Evolutionary conservation across 495 filamentous ascomycete genomes (phyloP), one percentile per base, ranked within the genome.

Genomic region (Penicillium simplicissimum): DNA sequence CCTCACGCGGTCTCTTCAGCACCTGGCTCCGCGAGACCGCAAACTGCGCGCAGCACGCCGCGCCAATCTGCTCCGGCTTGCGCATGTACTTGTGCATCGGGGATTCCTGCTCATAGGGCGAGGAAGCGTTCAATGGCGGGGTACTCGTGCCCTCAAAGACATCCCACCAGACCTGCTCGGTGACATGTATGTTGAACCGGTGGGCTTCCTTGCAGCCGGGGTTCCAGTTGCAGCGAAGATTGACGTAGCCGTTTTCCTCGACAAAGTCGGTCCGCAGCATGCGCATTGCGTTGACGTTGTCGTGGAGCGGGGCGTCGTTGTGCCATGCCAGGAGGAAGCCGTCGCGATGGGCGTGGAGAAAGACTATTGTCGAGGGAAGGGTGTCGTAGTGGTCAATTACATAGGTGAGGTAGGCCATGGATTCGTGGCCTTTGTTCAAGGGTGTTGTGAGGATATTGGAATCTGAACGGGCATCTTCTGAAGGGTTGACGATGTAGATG

Each of bases 391-490:
- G 75, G 66, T 91, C 86, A 63, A 90, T 85, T 59, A 93, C 79
- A 69, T 90, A 91, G 51, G 82, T 87, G 14, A 90, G 77, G 71
- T 93, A 93, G 33, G 86, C 82, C 81, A 91, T 87, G 10, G 85
- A 87, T 71, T 93, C 90, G 63, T 91, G 85, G 47, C 90, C 90
- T 74, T 92, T 92, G 66, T 90, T 90, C 11, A 66, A n/a, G 13
- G 70, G 66, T 0, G 71, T 81, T 55, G 67, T 81, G 61, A 78
- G 74, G 15, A 58, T 53, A 5, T 64, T 21, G 14, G 58, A 55
- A 74, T 83, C 15, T 77, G 82, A 33, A 80, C 79, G 74, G 14
- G 74, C 74, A 8, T 81, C 82, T 1, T 60, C 69, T 11, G 83
- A 79, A 51, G 87, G 84, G 62, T 92, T 85, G 55, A 83, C 87